Base-by-base conservation (phyloP, 345 rosid species). In the Eucalyptus polybractea region DNA sequence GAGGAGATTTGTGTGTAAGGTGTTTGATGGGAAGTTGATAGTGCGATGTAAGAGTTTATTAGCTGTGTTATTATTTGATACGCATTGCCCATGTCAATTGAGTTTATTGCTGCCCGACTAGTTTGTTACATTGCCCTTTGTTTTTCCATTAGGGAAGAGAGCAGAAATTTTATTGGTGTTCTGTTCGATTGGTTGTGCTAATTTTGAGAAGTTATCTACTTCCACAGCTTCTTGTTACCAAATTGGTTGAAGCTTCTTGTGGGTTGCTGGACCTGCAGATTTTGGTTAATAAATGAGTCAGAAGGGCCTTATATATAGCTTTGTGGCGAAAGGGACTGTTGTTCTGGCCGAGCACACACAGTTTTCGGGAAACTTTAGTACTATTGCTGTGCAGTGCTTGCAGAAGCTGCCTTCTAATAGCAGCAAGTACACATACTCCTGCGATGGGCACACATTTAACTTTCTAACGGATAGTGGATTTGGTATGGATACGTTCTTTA, bases 381-480 rank as follows among this genome's bases (percentile, higher is more conserved):
- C 99, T 91, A 92, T 98, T 86, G 99, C 99, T 69, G 98, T 98
- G 90, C 99, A 98, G 58, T 98, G 99, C 90, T 94, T 98, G 29
- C 99, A 97, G 94, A 98, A 94, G 94, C 96, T 97, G 86, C 98
- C 99, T 81, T 93, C 97, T 5, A 95, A 94, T 92, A 97, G 99
- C 94, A 96, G 95, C 99, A 98, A 98, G 95, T 96, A 93, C 91
- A 96, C 99, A 10, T 98, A 94, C 91, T 96, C 99, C 31, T 96
- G 99, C 47, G 99, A 98, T 80, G 97, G 96, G 45, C 96, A 96
- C 93, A 97, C 99, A 14, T 98, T 98, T 90, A 97, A 98, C 94
- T 97, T 96, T 93, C 97, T 97, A 80, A 47, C 93, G 2, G 98
- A 98, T 90, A 89, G 65, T 90, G 99, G 97, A 88, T 97, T 98